A percentile compares a stretch with the other conserved stretches of the same genome.
phyloP scores from a whole-genome alignment of 805 yeast genomes.

The Candida patagonica region DNA sequence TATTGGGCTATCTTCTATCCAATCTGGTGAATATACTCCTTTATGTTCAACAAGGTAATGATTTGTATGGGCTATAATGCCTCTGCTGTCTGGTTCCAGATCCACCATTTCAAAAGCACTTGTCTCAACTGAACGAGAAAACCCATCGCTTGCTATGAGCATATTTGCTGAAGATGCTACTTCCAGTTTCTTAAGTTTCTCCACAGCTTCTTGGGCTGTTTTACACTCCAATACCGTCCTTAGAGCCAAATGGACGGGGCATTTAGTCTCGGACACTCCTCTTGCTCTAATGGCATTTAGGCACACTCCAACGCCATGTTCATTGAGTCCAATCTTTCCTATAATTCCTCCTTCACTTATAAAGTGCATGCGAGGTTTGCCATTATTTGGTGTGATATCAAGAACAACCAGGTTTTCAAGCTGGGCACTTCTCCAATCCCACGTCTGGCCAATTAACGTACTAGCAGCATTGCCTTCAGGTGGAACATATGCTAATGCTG shows the following conservation, averaged over 20 bases:
- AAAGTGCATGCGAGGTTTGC: slow-evolving; percentile 21
- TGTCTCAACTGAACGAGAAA: slow-evolving; percentile 14
- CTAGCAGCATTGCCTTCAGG: slow-evolving; percentile 3
- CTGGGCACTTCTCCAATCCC: slow-evolving; percentile 34
- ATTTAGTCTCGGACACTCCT: slow-evolving; percentile 23
- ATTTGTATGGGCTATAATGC: slow-evolving; percentile 14
- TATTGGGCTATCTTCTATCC: slow-evolving; percentile 10
- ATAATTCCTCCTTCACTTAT: slow-evolving; percentile 31
- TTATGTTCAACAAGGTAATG: slow-evolving; percentile 13
- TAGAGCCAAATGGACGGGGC: slow-evolving; percentile 32
- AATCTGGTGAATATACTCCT: slow-evolving; percentile 10
- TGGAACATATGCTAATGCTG: slow-evolving; percentile 24
- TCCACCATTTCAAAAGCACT: slow-evolving; percentile 10
- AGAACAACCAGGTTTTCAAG: slow-evolving; percentile 23
- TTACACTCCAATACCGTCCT: slow-evolving; percentile 27
- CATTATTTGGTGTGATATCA: slow-evolving; percentile 19
- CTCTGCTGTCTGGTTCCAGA: slow-evolving; percentile 7
- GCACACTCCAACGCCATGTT: slow-evolving; percentile 27
- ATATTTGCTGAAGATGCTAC: slow-evolving; percentile 16
- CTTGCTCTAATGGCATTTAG: slow-evolving; percentile 29
- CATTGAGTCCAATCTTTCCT: slow-evolving; percentile 30
- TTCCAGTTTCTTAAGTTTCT: slow-evolving; percentile 7
- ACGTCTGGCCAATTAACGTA: slow-evolving; percentile 30
- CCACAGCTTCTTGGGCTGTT: slow-evolving; percentile 19
- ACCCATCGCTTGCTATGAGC: slow-evolving; percentile 12